Conservation (phyloP, 495 filamentous ascomycete genomes). For the Daldinia caldariorum region DNA sequence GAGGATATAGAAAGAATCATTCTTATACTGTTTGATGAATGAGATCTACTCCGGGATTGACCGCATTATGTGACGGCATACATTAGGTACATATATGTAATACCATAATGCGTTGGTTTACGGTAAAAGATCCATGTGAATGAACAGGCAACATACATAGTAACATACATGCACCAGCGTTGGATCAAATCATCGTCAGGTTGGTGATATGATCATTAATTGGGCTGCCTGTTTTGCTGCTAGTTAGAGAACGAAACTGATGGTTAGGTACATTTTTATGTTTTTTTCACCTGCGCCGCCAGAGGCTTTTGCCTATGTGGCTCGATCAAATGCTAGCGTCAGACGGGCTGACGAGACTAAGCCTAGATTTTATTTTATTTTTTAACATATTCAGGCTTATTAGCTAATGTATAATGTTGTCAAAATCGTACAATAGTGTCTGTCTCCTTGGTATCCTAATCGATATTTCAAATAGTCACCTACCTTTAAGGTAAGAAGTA, state of each 20-base stretch:
- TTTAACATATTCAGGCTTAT: background rate
- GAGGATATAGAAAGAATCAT: background rate
- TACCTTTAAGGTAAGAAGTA: background rate
- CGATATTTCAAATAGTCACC: background rate
- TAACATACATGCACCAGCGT: background rate
- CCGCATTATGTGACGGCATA: slow-evolving; percentile 18
- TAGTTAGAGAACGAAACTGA: background rate
- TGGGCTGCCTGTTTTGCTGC: background rate
- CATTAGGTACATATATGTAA: background rate
- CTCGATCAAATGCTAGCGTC: background rate
- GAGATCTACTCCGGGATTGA: slow-evolving; percentile 30
- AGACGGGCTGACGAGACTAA: slow-evolving; percentile 5
- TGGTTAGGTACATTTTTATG: too few species aligned
- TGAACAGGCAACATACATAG: background rate
- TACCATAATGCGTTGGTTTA: slow-evolving; percentile 11
- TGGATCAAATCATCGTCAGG: slow-evolving; percentile 5
- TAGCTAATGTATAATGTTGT: background rate
- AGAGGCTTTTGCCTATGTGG: background rate
- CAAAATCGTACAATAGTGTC: background rate
- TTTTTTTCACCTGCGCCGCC: background rate
- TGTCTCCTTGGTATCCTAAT: background rate
- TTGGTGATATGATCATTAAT: background rate
- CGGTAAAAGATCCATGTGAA: slow-evolving; percentile 4
- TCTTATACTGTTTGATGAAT: slow-evolving; percentile 1
- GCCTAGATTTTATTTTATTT: background rate